These are phyloP conservation scores for Inonotus hispidus DNA, from an alignment of 1,284 basidiomycete genomes.

Conservation along the genomic window DNA sequence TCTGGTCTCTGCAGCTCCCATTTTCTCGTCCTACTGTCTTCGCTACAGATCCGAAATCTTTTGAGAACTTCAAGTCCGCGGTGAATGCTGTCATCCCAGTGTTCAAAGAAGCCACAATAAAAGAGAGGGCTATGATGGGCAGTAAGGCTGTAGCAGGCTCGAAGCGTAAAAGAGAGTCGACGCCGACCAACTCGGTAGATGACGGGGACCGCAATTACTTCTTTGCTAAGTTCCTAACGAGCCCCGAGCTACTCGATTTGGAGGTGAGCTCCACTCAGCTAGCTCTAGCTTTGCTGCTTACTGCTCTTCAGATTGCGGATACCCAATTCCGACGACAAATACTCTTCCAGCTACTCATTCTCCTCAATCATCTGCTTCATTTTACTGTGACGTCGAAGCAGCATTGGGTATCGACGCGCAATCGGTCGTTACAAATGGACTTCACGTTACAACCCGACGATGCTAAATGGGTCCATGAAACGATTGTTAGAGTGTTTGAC, in stretches of 20 bases:
- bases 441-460: slow-evolving; percentile 65
- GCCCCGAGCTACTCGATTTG: slow-evolving; percentile 77
- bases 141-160: slow-evolving; percentile 43
- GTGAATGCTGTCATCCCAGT: slow-evolving; percentile 69
- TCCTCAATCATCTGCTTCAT: slow-evolving; percentile 73
- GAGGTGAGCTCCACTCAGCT: slow-evolving; percentile 48
- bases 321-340: slow-evolving; percentile 89
- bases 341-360: slow-evolving; percentile 79
- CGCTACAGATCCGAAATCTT: slow-evolving; percentile 41
- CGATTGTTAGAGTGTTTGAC: slow-evolving; percentile 54
- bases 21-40: slow-evolving; percentile 71
- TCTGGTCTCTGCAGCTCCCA: slow-evolving; percentile 79
- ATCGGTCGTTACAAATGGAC: slow-evolving; percentile 74
- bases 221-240: slow-evolving; percentile 89
- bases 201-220: slow-evolving; percentile 60
- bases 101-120: slow-evolving; percentile 78
- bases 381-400: slow-evolving; percentile 70
- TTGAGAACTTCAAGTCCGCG: slow-evolving; percentile 59
- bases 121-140: slow-evolving; percentile 79
- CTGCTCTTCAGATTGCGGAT: slow-evolving; percentile 64
- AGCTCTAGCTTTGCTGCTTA: slow-evolving; percentile 1
- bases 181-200: slow-evolving; percentile 33
- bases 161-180: slow-evolving; percentile 63
- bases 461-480: slow-evolving; percentile 70
- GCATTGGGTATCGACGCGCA: slow-evolving; percentile 53